Percentiles rank a stretch among this genome's conserved stretches.
Conservation (phyloP, 768 basidiomycete genomes). For the Rossbeevera mucosa region DNA sequence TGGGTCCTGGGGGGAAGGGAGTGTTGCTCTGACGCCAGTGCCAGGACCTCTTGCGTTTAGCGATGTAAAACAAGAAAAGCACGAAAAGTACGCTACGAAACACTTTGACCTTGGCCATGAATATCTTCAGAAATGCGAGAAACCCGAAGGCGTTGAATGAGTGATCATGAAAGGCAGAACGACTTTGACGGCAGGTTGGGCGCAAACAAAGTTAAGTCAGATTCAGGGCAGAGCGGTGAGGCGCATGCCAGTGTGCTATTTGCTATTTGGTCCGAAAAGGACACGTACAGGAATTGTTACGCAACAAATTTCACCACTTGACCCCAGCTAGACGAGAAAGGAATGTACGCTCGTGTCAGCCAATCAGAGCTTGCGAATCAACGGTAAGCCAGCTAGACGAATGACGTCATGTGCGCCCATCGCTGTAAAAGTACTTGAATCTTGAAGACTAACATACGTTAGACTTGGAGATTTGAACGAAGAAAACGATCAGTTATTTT, state of each 20-base stretch:
- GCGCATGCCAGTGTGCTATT: background rate
- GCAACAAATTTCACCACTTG: background rate
- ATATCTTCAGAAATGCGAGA: background rate
- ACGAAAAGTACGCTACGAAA: slow-evolving; percentile 4
- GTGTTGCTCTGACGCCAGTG: background rate
- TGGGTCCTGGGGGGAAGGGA: slow-evolving; percentile 49
- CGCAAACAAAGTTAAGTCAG: background rate
- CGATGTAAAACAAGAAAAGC: slow-evolving; percentile 13
- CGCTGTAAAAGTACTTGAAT: no score
- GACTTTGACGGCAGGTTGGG: background rate
- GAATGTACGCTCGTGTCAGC: background rate
- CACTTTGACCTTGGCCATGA: background rate
- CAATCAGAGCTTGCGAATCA: background rate
- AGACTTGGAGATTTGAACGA: background rate
- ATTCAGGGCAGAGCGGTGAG: background rate
- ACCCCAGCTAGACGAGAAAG: no score
- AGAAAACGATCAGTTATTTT: background rate
- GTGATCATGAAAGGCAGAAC: background rate
- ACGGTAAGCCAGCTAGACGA: background rate
- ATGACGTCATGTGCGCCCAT: background rate
- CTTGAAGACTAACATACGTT: no score
- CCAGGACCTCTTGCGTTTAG: slow-evolving; percentile 1
- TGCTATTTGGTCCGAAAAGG: background rate
- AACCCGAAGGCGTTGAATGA: background rate
- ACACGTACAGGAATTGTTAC: background rate